Conservation (phyloP, 306 rosid species). For the Spatholobus suberectus region DNA sequence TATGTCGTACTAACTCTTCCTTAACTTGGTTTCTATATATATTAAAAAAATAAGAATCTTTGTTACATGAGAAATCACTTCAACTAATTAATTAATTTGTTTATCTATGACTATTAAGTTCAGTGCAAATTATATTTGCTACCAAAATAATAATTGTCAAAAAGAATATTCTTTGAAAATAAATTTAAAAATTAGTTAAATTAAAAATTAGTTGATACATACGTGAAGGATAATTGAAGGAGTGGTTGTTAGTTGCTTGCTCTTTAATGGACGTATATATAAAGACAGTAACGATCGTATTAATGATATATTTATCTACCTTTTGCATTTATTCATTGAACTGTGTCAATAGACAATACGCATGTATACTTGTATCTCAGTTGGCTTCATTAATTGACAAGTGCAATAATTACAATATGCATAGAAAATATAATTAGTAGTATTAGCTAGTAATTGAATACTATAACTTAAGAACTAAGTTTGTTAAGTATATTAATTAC, state of each 20-base stretch:
- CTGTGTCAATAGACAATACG: too few relatives aligned
- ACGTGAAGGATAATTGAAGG: background rate
- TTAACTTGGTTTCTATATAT: background rate
- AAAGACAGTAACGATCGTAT: background rate
- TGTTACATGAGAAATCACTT: background rate
- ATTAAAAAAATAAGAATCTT: background rate
- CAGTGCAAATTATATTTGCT: background rate
- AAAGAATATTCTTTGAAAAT: background rate
- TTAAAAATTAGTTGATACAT: background rate
- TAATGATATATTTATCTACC: background rate
- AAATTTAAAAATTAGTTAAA: background rate
- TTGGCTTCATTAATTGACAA: background rate
- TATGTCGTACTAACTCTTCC: background rate
- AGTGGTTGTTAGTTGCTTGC: background rate
- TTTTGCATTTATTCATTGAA: background rate
- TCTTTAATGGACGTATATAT: background rate
- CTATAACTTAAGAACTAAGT: too few relatives aligned
- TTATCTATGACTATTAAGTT: background rate
- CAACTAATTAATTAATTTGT: background rate
- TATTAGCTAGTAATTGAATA: too few relatives aligned
- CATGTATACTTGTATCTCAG: background rate
- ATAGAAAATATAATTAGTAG: too few relatives aligned
- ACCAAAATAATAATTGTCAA: background rate
- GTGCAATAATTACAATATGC: too few relatives aligned
- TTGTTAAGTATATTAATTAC: too few relatives aligned